These are phyloP conservation scores for Tylopilus sp. DNA, from an alignment of 768 basidiomycete species.

Conservation along the genomic window DNA sequence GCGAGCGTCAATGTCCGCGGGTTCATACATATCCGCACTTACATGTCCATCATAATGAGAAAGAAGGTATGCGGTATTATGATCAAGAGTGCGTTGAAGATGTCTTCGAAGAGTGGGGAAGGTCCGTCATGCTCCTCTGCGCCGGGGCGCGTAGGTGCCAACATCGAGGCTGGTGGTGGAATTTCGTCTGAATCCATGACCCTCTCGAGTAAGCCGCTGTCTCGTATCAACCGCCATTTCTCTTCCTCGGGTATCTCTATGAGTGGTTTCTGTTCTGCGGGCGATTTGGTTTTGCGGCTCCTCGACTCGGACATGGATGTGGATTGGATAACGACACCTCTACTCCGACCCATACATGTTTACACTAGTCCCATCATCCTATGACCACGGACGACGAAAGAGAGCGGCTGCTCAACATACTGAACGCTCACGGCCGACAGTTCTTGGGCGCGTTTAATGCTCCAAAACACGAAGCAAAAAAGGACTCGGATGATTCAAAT, in stretches of 20 bases:
- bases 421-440: conserved; percentile 45
- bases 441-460: conserved; percentile 43
- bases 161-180: not conserved
- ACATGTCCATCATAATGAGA: conserved; percentile 85
- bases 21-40: conserved; percentile 27
- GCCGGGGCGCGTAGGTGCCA: not conserved
- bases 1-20: not conserved
- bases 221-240: conserved; percentile 71
- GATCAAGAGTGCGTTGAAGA: conserved; percentile 60
- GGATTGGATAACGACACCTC: not conserved
- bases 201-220: conserved; percentile 56
- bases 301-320: conserved; percentile 27
- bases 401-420: conserved; percentile 35
- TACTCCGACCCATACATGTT: conserved; percentile 8
- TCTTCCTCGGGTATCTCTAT: conserved; percentile 68
- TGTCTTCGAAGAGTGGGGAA: conserved; percentile 56
- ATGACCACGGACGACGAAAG: conserved; percentile 21
- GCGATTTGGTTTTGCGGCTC: conserved; percentile 21
- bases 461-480: conserved; percentile 17
- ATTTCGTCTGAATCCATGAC: conserved; percentile 16
- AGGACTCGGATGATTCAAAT: conserved; percentile 4
- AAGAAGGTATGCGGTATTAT: conserved; percentile 75
- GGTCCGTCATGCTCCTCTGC: conserved; percentile 33
- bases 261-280: conserved; percentile 15
- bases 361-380: not conserved